Conservation (phyloP, 1,139 yeast genomes). For the Taphrina pruni region DNA sequence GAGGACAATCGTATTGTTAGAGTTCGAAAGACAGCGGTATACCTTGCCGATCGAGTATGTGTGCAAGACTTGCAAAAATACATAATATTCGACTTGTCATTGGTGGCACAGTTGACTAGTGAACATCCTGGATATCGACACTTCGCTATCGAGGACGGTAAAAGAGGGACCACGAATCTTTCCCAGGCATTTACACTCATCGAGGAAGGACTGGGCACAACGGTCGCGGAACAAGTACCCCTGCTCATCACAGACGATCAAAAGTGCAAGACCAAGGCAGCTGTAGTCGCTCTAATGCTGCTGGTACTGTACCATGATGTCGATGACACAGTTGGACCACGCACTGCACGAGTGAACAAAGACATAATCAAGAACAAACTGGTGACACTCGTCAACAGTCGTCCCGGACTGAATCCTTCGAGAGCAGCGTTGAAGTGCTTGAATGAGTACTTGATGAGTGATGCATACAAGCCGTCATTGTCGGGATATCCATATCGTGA, state of each 20-base stretch:
- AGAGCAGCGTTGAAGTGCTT: constrained; percentile 75
- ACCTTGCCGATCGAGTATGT: neutral
- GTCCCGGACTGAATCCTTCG: constrained; percentile 69
- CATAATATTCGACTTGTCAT: constrained; percentile 2
- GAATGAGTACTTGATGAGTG: constrained; percentile 54
- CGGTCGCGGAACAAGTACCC: neutral
- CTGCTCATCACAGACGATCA: constrained; percentile 58
- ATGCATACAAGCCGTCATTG: constrained; percentile 49
- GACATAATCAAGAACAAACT: constrained; percentile 64
- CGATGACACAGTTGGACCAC: constrained; percentile 53
- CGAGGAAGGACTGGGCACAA: neutral
- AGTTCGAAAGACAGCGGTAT: constrained; percentile 3
- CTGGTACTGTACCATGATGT: constrained; percentile 58
- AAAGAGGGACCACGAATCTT: constrained; percentile 10
- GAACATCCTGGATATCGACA: neutral
- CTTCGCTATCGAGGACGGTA: constrained; percentile 6
- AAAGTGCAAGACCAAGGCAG: constrained; percentile 65
- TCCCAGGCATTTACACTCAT: constrained; percentile 17
- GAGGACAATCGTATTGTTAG: neutral
- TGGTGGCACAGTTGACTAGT: neutral
- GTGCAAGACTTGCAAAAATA: neutral
- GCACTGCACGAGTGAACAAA: constrained; percentile 48
- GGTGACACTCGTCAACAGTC: constrained; percentile 56
- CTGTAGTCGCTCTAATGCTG: constrained; percentile 58
- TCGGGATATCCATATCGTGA: too few relatives aligned